A percentile compares a stretch with the other conserved stretches of the same genome.
Conservation (phyloP, 148 eudicot species). For the Rhododendron simsii region DNA sequence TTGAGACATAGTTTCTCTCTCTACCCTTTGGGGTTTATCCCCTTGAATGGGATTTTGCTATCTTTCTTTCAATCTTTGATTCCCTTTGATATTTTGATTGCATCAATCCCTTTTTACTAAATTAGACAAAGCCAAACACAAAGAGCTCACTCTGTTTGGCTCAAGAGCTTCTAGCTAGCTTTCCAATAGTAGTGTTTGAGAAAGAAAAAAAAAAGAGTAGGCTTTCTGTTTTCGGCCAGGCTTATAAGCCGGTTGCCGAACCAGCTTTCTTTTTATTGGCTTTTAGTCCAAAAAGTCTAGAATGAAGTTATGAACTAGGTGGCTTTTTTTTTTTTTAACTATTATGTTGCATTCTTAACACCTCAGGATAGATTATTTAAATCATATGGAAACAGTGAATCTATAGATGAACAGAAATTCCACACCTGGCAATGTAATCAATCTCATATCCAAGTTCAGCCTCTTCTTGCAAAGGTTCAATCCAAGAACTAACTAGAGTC, state of each 20-base stretch:
- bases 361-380: background rate
- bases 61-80: too few relatives aligned
- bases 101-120: background rate
- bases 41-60: too few relatives aligned
- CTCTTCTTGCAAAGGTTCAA: conserved; percentile 97
- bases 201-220: background rate
- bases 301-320: background rate
- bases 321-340: background rate
- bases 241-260: background rate
- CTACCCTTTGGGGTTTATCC: too few relatives aligned
- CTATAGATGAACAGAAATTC: background rate
- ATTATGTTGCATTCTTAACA: background rate
- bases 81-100: too few relatives aligned
- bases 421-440: conserved; percentile 86
- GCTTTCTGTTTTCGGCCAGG: background rate
- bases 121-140: background rate
- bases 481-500: conserved; percentile 94
- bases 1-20: too few relatives aligned
- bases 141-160: background rate
- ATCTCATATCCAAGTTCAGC: conserved; percentile 96
- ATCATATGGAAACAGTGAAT: background rate
- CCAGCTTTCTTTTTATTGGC: background rate
- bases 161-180: background rate
- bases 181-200: background rate
- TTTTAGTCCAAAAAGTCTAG: background rate